These are phyloP conservation scores for Diaporthe amygdali DNA, from an alignment of 2,329 filamentous ascomycete species.

Conservation along the genomic window DNA sequence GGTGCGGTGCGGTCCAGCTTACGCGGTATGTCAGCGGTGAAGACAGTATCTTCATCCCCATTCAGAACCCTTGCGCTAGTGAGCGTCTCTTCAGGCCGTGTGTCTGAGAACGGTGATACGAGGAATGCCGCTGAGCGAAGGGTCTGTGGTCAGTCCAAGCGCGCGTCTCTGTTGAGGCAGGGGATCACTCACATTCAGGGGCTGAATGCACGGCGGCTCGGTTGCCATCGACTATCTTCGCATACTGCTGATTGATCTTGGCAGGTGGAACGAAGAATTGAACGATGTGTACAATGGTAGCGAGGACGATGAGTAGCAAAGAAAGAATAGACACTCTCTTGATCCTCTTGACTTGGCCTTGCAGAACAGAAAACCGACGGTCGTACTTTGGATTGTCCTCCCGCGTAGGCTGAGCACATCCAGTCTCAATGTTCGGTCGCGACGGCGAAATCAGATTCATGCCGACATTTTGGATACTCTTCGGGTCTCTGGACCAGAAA, in stretches of 20 bases:
- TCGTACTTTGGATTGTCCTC: neutral
- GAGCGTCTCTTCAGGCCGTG: neutral
- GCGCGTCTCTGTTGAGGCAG: neutral
- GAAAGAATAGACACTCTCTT: neutral
- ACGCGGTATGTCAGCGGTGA: neutral
- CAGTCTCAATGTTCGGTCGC: neutral
- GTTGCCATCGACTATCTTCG: neutral
- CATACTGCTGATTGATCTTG: constrained; percentile 1
- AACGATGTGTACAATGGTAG: neutral
- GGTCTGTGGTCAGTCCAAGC: constrained; percentile 6
- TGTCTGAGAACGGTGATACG: neutral
- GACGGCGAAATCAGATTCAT: neutral
- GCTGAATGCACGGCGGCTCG: neutral
- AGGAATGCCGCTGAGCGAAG: neutral
- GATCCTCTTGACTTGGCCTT: neutral
- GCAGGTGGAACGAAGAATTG: neutral
- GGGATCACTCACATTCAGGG: constrained; percentile 1
- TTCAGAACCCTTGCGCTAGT: neutral
- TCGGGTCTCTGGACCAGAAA: neutral
- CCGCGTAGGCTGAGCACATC: neutral
- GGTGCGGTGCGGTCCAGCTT: neutral
- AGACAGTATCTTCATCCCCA: neutral
- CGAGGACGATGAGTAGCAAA: neutral
- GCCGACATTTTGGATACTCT: constrained; percentile 3
- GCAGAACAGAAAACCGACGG: neutral